Percentiles rank a stretch among this genome's conserved stretches.
These are phyloP conservation scores for Orbilia blumenaviensis DNA, from an alignment of 2,329 filamentous ascomycete genomes.

Conservation along the genomic window DNA sequence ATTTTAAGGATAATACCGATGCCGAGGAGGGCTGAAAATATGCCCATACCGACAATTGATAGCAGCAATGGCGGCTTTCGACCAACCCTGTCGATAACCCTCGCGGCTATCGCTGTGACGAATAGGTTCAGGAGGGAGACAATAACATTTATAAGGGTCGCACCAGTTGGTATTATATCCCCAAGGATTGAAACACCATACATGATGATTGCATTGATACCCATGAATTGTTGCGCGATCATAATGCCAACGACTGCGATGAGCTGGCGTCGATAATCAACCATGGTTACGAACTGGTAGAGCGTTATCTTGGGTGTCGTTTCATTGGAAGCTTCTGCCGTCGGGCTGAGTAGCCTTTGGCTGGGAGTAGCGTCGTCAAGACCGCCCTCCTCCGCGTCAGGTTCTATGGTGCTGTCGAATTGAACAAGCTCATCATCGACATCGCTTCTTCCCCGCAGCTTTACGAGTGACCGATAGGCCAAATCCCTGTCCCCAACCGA, in stretches of 20 bases:
- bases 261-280: constrained; percentile 75
- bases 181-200: constrained; percentile 92
- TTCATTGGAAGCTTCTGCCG: constrained; percentile 27
- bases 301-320: constrained; percentile 67
- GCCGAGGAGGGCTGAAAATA: constrained; percentile 78
- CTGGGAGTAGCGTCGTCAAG: constrained; percentile 56
- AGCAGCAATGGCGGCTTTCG: constrained; percentile 84
- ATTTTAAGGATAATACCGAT: constrained; percentile 78
- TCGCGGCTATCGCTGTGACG: constrained; percentile 81
- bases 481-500: constrained; percentile 69
- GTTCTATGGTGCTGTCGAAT: constrained; percentile 63
- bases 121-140: constrained; percentile 87
- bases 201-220: constrained; percentile 98
- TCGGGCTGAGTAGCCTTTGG: constrained; percentile 72
- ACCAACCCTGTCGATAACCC: constrained; percentile 85
- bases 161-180: constrained; percentile 80
- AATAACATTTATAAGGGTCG: constrained; percentile 82
- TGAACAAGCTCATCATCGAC: constrained; percentile 76
- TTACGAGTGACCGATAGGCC: constrained; percentile 75
- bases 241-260: constrained; percentile 89
- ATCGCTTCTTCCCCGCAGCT: constrained; percentile 76
- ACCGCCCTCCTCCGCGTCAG: constrained; percentile 53
- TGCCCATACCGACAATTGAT: constrained; percentile 85
- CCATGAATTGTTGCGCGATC: constrained; percentile 90
- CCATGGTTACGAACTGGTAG: constrained; percentile 72